Evolutionary conservation across 139 green algal genomes (phyloP), one percentile per base, ranked within the genome.

Genomic region (Monoraphidium neglectum): DNA sequence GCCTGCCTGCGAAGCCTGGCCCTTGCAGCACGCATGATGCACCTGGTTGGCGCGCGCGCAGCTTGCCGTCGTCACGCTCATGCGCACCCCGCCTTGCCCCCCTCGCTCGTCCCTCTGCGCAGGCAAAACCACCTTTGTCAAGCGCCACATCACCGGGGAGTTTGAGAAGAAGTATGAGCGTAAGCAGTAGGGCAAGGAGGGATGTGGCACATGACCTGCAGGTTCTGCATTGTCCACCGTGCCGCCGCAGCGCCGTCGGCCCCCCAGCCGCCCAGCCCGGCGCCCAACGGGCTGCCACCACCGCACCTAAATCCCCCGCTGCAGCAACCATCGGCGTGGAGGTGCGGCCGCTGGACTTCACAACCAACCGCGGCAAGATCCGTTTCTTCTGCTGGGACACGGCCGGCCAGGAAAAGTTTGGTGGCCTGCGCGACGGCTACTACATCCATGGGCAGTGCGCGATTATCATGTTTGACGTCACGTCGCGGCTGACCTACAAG

Each of bases 381-480:
- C 84, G 95, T 37, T 99, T 99, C 91, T 98, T 97, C 86, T 99
- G 96, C 92, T 99, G 96, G 96, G 97, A 99, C 84, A 99, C 97
- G 32, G 96, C 97, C n/a, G 96, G 97, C 30, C 95, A 98, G 80
- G 93, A 97, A 81, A 98, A 97, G 90, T 99, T 99, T 85, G 97
- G 97, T 49, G 96, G 97, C 16, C 90, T 99, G 77, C 93, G 96
- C 37, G 97, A 99, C 83, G 97, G 97, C 8, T 99, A 99, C 83
- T 98, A 98, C 87, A 99, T 99, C 71, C 93, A 99, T 82, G 94
- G 95, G 13, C 94, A 99, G 85, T 99, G 97, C 84, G 97, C 96
- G 24, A 99, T 99, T 90, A 99, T 99, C 88, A 99, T 99, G 96
- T 99, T 99, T 88, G 97, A 99, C 83, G 97, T 99, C n/a, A 99